Evolutionary conservation across 2,329 filamentous ascomycete genomes (phyloP), one percentile per base, ranked within the genome.

Genomic region (Thermomyces lanuginosus): DNA sequence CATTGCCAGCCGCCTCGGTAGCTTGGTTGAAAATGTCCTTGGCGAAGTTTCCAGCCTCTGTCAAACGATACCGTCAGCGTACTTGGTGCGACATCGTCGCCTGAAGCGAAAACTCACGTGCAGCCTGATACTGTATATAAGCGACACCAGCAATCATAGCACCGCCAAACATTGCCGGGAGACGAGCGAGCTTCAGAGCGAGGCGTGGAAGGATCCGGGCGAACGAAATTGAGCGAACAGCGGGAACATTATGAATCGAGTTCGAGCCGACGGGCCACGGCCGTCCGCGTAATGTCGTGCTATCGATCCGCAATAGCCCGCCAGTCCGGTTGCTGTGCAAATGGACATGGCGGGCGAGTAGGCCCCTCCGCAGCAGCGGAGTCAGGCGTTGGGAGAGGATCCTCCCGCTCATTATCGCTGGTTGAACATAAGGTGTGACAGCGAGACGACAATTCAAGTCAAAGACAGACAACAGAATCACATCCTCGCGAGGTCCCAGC

Each of bases 111-210:
- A 34, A 66, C 78, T 36, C 66, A 84, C 79, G 79, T 30, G 76
- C 73, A 36, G 89, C 86, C 55, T 98, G 89, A 49, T 98, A 95
- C 49, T 98, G 89, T 25, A 98, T 60, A 66, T 92, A 98, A 14
- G 83, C 83, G 32, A 91, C 59, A 2, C 79, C 80, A 8, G 81
- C 84, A 38, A 98, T 69, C 45, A 83, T 80, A 24, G 84, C 69
- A 21, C 82, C 83, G 21, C 86, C 89, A 44, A 92, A 84, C 59
- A 93, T 76, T 31, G 89, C 89, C 11, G 89, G 89, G 29, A 92
- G 63, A 30, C 83, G 72, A 18, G 75, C 67, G 41, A 98, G 76
- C 60, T 93, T 98, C 46, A 89, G 56, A n/a, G 89, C 73, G 26
- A 98, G 64, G 49, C 81, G 86, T 2, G 91, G 91, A 16, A 98